Conservation (phyloP, 441 rosid genomes). For the Erodium trifolium region DNA sequence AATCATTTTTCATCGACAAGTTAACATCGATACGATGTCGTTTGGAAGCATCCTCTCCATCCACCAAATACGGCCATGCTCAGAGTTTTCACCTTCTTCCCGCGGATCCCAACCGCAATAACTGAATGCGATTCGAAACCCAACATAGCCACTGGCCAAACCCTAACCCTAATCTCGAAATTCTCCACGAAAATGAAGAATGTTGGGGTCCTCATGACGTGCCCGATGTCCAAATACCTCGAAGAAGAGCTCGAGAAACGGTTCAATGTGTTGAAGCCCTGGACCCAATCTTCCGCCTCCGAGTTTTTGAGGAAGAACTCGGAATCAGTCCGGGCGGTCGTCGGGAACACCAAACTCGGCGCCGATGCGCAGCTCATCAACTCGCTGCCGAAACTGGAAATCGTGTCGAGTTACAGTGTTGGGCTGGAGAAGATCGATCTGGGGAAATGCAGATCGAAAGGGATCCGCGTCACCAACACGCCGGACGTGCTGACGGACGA, state of each 20-base stretch:
- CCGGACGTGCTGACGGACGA: constrained; percentile 24
- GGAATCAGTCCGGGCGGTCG: constrained; percentile 17
- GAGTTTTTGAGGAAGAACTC: constrained; percentile 12
- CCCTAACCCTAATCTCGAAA: not conserved
- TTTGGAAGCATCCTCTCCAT: not conserved
- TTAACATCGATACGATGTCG: not conserved
- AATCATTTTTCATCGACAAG: not conserved
- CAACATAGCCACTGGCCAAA: not conserved
- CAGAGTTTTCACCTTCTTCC: not conserved
- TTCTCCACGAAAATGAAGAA: constrained; percentile 5
- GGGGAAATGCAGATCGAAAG: constrained; percentile 17
- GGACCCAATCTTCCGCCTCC: constrained; percentile 17
- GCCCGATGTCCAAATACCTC: constrained; percentile 21
- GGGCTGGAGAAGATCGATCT: constrained; percentile 25
- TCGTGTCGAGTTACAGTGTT: constrained; percentile 22
- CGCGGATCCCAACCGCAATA: constrained; percentile 1
- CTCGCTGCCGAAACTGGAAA: constrained; percentile 21
- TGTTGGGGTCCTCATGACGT: constrained; percentile 19
- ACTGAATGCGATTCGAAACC: not conserved
- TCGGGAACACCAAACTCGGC: constrained; percentile 19
- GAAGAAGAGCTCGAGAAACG: constrained; percentile 18
- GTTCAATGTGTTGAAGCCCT: constrained; percentile 16
- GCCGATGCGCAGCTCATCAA: constrained; percentile 21
- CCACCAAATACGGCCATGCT: not conserved
- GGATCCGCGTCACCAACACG: constrained; percentile 23